Percentiles rank a stretch among this genome's conserved stretches.
phyloP scores from a whole-genome alignment of 495 filamentous ascomycete genomes.

The Daldinia caldariorum region DNA sequence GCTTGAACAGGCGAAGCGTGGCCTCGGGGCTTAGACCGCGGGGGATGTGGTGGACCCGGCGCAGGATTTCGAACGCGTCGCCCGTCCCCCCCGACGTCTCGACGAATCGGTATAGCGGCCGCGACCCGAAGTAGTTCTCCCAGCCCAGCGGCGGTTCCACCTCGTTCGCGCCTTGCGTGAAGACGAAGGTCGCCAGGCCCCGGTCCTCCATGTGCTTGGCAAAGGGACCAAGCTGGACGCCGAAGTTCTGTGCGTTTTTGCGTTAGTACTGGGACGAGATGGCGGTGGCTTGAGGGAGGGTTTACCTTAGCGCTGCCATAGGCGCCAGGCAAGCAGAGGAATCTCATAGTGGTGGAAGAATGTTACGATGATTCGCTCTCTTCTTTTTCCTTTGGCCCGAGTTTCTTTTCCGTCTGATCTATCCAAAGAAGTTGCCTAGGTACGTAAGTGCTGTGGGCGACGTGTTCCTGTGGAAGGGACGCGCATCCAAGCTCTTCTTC shows the following conservation, averaged over 20 bases:
- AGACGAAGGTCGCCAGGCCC: slow-evolving; percentile 56
- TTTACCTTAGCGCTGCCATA: slow-evolving; percentile 56
- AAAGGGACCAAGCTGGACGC: slow-evolving; percentile 63
- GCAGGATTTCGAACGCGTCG: slow-evolving; percentile 58
- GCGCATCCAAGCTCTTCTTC: slow-evolving; percentile 16
- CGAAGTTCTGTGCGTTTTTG: slow-evolving; percentile 56
- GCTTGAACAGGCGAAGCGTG: slow-evolving; percentile 56
- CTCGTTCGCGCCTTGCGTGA: slow-evolving; percentile 57
- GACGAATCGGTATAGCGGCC: slow-evolving; percentile 62
- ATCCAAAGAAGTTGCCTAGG: neutral
- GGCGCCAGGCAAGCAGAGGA: slow-evolving; percentile 51
- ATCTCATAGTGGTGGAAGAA: slow-evolving; percentile 40
- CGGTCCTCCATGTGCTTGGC: slow-evolving; percentile 57
- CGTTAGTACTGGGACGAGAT: neutral
- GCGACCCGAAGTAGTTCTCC: slow-evolving; percentile 63
- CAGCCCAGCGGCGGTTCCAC: slow-evolving; percentile 60
- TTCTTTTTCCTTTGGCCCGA: slow-evolving; percentile 4
- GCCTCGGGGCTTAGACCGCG: slow-evolving; percentile 60
- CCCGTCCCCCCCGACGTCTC: slow-evolving; percentile 51
- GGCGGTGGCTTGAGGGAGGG: neutral
- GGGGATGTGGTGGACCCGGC: slow-evolving; percentile 61
- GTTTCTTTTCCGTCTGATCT: slow-evolving; percentile 1
- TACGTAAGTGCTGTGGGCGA: slow-evolving; percentile 7
- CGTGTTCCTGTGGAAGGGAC: slow-evolving; percentile 1
- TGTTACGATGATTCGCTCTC: neutral